Percentiles rank a stretch among this genome's conserved stretches.
phyloP scores from a whole-genome alignment of 495 filamentous ascomycete genomes.

The Penicillium coprophilum region DNA sequence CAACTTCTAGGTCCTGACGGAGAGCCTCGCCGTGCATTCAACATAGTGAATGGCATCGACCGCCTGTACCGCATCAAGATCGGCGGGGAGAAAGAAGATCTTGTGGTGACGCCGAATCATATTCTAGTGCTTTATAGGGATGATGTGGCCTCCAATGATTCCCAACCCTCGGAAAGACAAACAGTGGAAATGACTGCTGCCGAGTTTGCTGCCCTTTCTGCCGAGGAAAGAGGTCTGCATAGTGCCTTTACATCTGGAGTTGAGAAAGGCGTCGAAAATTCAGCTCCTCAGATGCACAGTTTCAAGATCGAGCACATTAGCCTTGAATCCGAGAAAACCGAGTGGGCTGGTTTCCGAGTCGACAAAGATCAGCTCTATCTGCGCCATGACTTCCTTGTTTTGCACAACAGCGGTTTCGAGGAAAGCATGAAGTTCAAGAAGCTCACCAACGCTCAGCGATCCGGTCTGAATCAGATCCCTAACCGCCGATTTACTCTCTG shows the following conservation, averaged over 20 bases:
- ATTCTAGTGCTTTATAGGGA: conserved; percentile 46
- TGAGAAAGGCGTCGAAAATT: conserved; percentile 15
- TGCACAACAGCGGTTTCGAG: conserved; percentile 63
- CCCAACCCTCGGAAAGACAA: background rate
- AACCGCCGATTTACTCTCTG: conserved; percentile 99
- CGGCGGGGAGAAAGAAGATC: conserved; percentile 38
- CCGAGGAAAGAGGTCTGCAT: conserved; percentile 30
- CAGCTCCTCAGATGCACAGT: conserved; percentile 25
- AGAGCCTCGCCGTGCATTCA: conserved; percentile 46
- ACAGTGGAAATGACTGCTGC: conserved; percentile 45
- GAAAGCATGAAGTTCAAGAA: conserved; percentile 99
- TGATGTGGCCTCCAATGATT: conserved; percentile 8
- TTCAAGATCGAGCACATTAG: conserved; percentile 41
- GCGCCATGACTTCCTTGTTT: conserved; percentile 46
- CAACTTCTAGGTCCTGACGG: conserved; percentile 50
- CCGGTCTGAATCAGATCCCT: conserved; percentile 98
- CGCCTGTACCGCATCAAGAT: conserved; percentile 45
- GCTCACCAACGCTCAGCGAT: conserved; percentile 95
- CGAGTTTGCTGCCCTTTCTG: conserved; percentile 38
- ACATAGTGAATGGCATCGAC: conserved; percentile 47
- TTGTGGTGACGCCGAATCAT: conserved; percentile 49
- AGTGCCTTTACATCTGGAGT: conserved; percentile 26
- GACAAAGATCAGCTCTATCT: conserved; percentile 52
- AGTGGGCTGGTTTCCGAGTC: conserved; percentile 48
- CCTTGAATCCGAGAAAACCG: conserved; percentile 37